These are phyloP conservation scores for Trametes villosa DNA, from an alignment of 768 basidiomycete genomes.

Conservation along the genomic window DNA sequence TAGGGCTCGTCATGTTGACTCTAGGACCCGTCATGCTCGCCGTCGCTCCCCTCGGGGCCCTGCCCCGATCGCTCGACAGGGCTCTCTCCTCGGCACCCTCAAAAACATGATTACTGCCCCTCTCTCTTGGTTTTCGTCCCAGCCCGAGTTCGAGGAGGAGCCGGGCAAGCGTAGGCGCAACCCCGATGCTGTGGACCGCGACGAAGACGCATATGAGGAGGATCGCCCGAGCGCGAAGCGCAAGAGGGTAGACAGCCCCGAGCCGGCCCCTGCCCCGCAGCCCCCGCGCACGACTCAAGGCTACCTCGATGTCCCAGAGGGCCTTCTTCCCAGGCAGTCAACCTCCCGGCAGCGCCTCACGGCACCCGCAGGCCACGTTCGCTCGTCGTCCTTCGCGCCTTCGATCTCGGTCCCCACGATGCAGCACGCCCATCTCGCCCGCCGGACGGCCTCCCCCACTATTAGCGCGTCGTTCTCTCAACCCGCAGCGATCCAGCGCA, in stretches of 20 bases:
- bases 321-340: constrained; percentile 12
- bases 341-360: constrained; percentile 18
- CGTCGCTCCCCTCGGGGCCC: constrained; percentile 17
- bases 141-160: constrained; percentile 35
- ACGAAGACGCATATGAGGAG: constrained; percentile 23
- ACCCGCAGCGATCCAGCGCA: constrained; percentile 45
- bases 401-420: constrained; percentile 18
- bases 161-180: constrained; percentile 38
- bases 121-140: constrained; percentile 36
- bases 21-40: constrained; percentile 17
- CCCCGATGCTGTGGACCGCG: constrained; percentile 22
- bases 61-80: constrained; percentile 31
- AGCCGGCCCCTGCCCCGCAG: constrained; percentile 8
- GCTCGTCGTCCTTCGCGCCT: constrained; percentile 25
- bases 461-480: constrained; percentile 15
- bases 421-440: constrained; percentile 9
- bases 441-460: constrained; percentile 26
- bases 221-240: constrained; percentile 34
- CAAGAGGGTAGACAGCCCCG: constrained; percentile 35
- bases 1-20: constrained; percentile 12
- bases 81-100: constrained; percentile 38
- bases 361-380: constrained; percentile 15
- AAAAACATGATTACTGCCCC: constrained; percentile 41
- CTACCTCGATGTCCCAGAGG: constrained; percentile 38
- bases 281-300: constrained; percentile 24